Conservation (phyloP, 2,329 filamentous ascomycete genomes). For the Microsporum canis region DNA sequence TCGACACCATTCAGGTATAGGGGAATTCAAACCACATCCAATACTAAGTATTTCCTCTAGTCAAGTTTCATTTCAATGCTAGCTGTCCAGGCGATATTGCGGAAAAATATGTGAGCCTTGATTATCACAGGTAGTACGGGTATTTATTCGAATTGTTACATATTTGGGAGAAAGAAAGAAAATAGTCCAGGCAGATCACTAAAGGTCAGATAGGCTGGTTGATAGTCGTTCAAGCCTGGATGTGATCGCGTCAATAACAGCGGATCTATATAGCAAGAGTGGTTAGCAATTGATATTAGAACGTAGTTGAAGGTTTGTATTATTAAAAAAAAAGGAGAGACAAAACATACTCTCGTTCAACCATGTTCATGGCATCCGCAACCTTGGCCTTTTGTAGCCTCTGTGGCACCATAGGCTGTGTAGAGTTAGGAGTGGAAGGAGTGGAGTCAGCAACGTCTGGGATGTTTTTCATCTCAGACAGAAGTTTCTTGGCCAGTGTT, state of each 20-base stretch:
- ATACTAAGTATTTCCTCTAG: background rate
- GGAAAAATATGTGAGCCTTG: background rate
- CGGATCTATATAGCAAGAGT: constrained; percentile 22
- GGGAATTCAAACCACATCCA: no score
- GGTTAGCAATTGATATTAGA: background rate
- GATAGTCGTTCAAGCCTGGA: constrained; percentile 32
- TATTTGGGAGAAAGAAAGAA: background rate
- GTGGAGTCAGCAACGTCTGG: constrained; percentile 22
- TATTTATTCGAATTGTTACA: background rate
- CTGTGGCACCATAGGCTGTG: constrained; percentile 28
- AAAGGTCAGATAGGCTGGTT: constrained; percentile 19
- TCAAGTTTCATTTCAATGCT: background rate
- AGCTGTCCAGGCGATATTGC: background rate
- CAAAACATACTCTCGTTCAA: constrained; percentile 37
- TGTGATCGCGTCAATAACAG: constrained; percentile 35
- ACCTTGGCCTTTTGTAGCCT: constrained; percentile 37
- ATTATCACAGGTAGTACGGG: background rate
- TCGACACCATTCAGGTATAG: no score
- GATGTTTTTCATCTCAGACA: constrained; percentile 25
- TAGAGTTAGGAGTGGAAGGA: constrained; percentile 17
- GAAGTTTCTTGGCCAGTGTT: constrained; percentile 27
- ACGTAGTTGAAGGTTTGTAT: background rate
- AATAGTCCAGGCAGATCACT: background rate
- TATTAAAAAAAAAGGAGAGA: background rate
- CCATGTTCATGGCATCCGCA: constrained; percentile 39